A percentile compares a stretch with the other conserved stretches of the same genome.
phyloP scores from a whole-genome alignment of 345 rosid species.

The Arabis alpina region DNA sequence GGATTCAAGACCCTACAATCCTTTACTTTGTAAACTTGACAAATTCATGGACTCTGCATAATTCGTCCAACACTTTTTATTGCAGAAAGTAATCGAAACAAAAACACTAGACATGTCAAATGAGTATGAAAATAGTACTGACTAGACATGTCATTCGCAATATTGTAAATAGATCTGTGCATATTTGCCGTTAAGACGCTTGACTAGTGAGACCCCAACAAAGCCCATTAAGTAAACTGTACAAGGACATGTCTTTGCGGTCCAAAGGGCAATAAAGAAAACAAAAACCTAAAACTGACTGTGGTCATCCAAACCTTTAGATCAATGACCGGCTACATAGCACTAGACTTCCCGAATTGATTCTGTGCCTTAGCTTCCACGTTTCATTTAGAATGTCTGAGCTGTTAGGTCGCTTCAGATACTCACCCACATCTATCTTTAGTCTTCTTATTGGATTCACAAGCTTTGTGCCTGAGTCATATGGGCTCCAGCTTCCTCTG shows the following conservation, averaged over 20 bases:
- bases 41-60: no score
- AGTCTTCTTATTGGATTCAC: constrained; percentile 44
- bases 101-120: no score
- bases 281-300: constrained; percentile 12
- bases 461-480: constrained; percentile 37
- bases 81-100: no score
- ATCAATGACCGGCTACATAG: constrained; percentile 55
- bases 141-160: background rate
- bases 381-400: constrained; percentile 64
- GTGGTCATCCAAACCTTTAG: constrained; percentile 21
- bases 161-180: constrained; percentile 12
- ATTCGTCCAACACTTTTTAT: no score
- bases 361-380: constrained; percentile 72
- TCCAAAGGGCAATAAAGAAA: background rate
- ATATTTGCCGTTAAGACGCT: constrained; percentile 7
- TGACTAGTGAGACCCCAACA: background rate
- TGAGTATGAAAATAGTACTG: no score
- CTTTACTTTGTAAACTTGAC: no score
- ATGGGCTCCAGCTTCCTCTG: constrained; percentile 83
- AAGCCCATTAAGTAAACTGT: constrained; percentile 25
- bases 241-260: constrained; percentile 22
- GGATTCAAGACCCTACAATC: no score
- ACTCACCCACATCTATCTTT: constrained; percentile 58
- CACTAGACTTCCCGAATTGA: constrained; percentile 66
- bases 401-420: constrained; percentile 54